These are phyloP conservation scores for Gnomoniopsis smithogilvyi DNA, from an alignment of 2,329 filamentous ascomycete species.

Conservation along the genomic window DNA sequence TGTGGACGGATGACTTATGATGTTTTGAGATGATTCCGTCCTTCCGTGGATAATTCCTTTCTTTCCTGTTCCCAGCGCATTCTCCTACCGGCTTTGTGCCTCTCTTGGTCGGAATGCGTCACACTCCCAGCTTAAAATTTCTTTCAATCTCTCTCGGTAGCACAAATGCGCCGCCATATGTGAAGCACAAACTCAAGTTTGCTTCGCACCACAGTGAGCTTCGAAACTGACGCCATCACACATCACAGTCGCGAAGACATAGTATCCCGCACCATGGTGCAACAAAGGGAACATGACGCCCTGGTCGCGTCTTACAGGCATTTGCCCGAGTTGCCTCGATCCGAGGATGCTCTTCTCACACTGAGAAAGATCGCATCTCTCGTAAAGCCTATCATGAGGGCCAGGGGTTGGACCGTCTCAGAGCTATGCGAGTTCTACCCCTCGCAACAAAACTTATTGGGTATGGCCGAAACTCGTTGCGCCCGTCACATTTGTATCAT, in stretches of 20 bases:
- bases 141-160: background rate
- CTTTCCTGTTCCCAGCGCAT: background rate
- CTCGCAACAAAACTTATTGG: constrained; percentile 67
- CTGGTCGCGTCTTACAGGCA: constrained; percentile 48
- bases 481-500: background rate
- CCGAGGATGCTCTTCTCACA: constrained; percentile 51
- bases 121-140: no score
- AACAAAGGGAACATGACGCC: constrained; percentile 36
- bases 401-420: constrained; percentile 74
- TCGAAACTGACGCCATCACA: background rate
- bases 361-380: constrained; percentile 81
- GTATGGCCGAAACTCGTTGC: constrained; percentile 32
- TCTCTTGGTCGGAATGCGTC: background rate
- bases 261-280: constrained; percentile 3
- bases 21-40: constrained; percentile 10
- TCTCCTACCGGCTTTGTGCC: background rate
- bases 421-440: constrained; percentile 86
- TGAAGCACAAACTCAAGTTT: background rate
- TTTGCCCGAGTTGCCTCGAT: constrained; percentile 42
- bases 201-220: background rate
- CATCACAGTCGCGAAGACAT: background rate
- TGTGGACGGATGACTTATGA: constrained; percentile 3
- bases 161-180: background rate
- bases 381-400: constrained; percentile 94
- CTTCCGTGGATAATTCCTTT: background rate